Evolutionary conservation across 441 rosid species (phyloP), one percentile per base, ranked within the genome.

Genomic region (Codiaeum variegatum): DNA sequence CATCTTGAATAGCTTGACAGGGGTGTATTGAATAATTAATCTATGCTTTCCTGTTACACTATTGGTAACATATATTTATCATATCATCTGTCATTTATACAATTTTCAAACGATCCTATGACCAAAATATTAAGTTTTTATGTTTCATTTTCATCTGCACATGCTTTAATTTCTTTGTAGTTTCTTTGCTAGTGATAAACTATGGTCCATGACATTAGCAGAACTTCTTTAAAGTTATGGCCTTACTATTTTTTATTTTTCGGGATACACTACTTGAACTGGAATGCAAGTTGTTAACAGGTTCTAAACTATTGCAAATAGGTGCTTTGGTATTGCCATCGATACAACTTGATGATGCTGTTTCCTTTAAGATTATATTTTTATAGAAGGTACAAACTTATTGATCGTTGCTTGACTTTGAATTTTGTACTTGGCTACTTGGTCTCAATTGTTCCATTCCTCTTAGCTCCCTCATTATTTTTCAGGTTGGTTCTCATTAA

Each of bases 281-380:
- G 75, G 76, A 74, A 79, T 84, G 59, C 71, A 76, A 85, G 80
- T 70, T 85, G 81, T 88, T 85, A 89, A 87, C 90, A 82, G 91
- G 88, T 87, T 86, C 81, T 74, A 85, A 82, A 81, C 80, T 83
- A 88, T 80, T 85, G 88, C 90, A 84, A 84, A 83, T 91, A 87
- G 89, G 88, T 87, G 84, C 86, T 75, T 84, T 87, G 86, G 81
- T 84, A 87, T 85, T 85, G 86, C 90, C 83, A 84, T 88, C 85
- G 82, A 79, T 80, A 83, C 92, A 85, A 84, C 86, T 85, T 89
- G 83, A 83, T 88, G 94, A 82, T 84, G 90, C 83, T 68, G 84
- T 85, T 81, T 84, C 90, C 83, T 89, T 81, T 92, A 88, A 85
- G 84, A 88, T 85, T 77, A 86, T 86, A 77, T 85, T 85, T 80